Base-by-base conservation (phyloP, 257 asterid genomes). In the Marsdenia floribunda region DNA sequence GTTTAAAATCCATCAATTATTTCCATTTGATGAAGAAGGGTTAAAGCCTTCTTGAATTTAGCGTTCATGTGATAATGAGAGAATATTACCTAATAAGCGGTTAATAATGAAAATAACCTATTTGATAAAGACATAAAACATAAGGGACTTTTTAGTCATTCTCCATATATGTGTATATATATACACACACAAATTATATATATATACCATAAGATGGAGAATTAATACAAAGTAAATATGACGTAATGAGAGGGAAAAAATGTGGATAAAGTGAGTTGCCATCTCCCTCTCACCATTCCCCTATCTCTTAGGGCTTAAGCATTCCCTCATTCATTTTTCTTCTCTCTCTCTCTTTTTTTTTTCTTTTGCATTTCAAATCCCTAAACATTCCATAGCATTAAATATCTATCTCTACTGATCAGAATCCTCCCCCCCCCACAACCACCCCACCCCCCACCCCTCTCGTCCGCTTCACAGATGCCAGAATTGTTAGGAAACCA, bases 381-480 rank as follows among this genome's bases (percentile, higher is more conserved):
- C 76, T 68, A 85, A 83, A 85, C 82, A 87, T 85, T 84, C 89
- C 78, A 71, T 38, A 63, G 77, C 80, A 76, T 83, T 79, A 78
- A 82, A 44, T 44, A 44, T 44, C 49, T 87, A 79, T 81, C 81
- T 84, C 86, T 84, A 63, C 18, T 13, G 33, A 29, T 29, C 54
- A 49, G 16, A 40, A 40, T 49, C 53, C 16, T 11, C 3, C 53
- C 12, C 6, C 88, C 88, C 93, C 88, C 91, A n/a, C n/a, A n/a
- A n/a, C 14, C 70, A 5, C 49, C 10, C 29, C 5, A 44, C 1
- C 50, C 38, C 38, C 24, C 1, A 44, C 2, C 12, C 29, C 71
- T 19, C 33, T 21, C 84, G 87, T 84, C 91, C 92, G 88, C 96
- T 83, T 78, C 84, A 75, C 82, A 75, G 46, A 80, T 64, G 38